Evolutionary conservation across 2,329 filamentous ascomycete genomes (phyloP).

Genomic region (Domatiomyces globalis): DNA sequence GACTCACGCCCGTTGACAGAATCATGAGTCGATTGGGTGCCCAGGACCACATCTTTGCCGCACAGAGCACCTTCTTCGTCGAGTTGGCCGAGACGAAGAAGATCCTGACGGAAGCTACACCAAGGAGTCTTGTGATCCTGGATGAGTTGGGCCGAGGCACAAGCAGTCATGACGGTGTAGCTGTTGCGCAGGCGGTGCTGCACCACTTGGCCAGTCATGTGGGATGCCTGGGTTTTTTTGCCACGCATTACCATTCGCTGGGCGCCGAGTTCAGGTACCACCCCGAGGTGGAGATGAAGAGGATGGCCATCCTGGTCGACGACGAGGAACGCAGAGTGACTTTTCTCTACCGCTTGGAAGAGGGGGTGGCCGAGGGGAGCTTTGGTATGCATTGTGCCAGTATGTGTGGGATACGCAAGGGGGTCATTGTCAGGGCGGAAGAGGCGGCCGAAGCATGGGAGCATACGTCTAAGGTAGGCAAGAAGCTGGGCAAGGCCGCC

Average conservation of each 20-base stretch:
- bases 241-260: conserved; percentile 91
- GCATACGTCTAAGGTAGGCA: conserved; percentile 79
- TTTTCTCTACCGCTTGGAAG: conserved; percentile 86
- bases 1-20: conserved; percentile 78
- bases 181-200: conserved; percentile 91
- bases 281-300: conserved; percentile 69
- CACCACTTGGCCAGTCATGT: conserved; percentile 90
- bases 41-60: conserved; percentile 97
- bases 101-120: conserved; percentile 85
- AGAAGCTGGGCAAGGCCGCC: conserved; percentile 49
- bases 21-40: conserved; percentile 98
- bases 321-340: conserved; percentile 74
- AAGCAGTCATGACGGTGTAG: conserved; percentile 88
- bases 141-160: conserved; percentile 94
- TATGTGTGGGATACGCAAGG: conserved; percentile 84
- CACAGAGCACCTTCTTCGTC: conserved; percentile 96
- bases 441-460: conserved; percentile 85
- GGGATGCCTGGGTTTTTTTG: conserved; percentile 90
- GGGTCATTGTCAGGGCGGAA: conserved; percentile 76
- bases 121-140: conserved; percentile 86
- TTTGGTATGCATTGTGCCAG: conserved; percentile 98
- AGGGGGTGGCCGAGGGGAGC: conserved; percentile 85
- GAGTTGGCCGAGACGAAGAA: conserved; percentile 97
- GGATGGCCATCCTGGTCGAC: conserved; percentile 93
- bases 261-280: conserved; percentile 82